Conservation (phyloP, 139 green algal species). For the Nannochloris sp. region DNA sequence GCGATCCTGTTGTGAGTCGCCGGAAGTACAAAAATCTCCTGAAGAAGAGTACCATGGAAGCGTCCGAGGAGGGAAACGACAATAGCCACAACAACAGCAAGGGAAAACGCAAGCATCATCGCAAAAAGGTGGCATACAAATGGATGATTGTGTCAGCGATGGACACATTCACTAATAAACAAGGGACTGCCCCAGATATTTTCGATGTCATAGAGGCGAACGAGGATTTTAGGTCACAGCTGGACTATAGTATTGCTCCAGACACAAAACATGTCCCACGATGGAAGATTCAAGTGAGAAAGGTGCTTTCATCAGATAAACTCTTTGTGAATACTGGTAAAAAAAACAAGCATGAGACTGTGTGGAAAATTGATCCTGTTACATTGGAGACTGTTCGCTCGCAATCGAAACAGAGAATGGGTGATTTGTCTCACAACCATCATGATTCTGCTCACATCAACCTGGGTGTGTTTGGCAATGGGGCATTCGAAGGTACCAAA, state of each 20-base stretch:
- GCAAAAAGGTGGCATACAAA: slow-evolving; percentile 24
- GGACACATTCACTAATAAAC: neutral
- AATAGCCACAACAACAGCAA: neutral
- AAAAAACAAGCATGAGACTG: slow-evolving; percentile 33
- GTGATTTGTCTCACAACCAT: neutral
- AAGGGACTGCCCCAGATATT: slow-evolving; percentile 8
- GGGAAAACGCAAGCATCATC: slow-evolving; percentile 23
- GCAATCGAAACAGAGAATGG: neutral
- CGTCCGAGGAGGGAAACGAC: neutral
- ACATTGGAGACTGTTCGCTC: neutral
- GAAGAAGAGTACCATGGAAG: neutral
- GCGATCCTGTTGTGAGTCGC: slow-evolving; percentile 16
- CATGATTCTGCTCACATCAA: too few species aligned
- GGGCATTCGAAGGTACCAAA: too few species aligned
- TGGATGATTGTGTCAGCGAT: slow-evolving; percentile 33
- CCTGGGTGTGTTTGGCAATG: too few species aligned
- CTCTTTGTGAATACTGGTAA: slow-evolving; percentile 28
- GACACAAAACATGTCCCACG: slow-evolving; percentile 31
- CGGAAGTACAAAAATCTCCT: slow-evolving; percentile 20
- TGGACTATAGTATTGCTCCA: slow-evolving; percentile 30
- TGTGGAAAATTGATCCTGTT: slow-evolving; percentile 25
- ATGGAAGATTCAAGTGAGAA: slow-evolving; percentile 38
- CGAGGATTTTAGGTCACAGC: slow-evolving; percentile 1
- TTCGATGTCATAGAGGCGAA: slow-evolving; percentile 18
- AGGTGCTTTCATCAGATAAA: slow-evolving; percentile 27